Evolutionary conservation across 1,139 yeast species (phyloP).

Genomic region (Saccharomyces hybrid): DNA sequence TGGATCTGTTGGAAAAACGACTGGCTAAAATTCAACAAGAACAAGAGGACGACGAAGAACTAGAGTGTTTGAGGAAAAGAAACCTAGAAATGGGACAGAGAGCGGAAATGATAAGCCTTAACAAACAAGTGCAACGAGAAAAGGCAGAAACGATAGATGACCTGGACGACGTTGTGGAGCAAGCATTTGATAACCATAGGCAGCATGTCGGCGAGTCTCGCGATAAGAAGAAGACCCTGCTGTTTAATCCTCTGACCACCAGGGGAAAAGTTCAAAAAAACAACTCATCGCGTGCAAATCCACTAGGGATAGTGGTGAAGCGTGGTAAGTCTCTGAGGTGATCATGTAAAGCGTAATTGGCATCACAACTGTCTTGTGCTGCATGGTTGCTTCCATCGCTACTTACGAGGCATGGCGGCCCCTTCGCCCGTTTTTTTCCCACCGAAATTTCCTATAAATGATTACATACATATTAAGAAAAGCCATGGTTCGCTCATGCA

Average conservation of each 20-base stretch:
- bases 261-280: not conserved
- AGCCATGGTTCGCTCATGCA: not conserved
- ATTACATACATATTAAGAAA: not conserved
- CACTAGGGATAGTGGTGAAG: not conserved
- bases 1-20: slow-evolving; percentile 61
- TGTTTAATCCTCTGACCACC: not conserved
- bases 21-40: slow-evolving; percentile 61
- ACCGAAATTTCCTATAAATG: not conserved
- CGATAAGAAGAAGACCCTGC: not conserved
- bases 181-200: slow-evolving; percentile 5
- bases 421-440: not conserved
- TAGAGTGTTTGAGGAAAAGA: slow-evolving; percentile 38
- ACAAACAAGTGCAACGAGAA: not conserved
- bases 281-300: not conserved
- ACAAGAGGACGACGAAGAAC: slow-evolving; percentile 57
- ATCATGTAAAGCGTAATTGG: not conserved
- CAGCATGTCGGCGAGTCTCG: not conserved
- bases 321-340: not conserved
- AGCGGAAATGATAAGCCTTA: slow-evolving; percentile 5
- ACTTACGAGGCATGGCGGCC: not conserved
- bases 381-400: not conserved
- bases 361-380: not conserved
- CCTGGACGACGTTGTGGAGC: not conserved
- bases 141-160: not conserved
- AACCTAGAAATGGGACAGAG: slow-evolving; percentile 9